Base-by-base conservation (phyloP, 371 early-diverging fungal species). In the Mucor lusitanicus region DNA sequence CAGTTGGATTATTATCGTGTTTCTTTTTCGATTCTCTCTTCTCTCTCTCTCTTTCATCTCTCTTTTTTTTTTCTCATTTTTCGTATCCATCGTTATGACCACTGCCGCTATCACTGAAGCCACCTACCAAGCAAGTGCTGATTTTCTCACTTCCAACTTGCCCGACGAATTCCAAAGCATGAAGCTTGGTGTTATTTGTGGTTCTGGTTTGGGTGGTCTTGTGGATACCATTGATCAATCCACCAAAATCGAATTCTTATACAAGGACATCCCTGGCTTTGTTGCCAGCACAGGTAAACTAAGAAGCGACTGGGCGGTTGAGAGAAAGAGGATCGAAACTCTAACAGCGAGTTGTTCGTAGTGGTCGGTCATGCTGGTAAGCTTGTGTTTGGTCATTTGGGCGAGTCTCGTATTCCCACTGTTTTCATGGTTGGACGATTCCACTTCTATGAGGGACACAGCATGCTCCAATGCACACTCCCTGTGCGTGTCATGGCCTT, bases 341-440 rank as follows among this genome's bases (percentile, higher is more conserved):
- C 17, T 13, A 40, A 40, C 0, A 17, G 13, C 40, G 40, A 40
- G 23, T 17, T 37, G 7, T 3, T 5, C 17, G 12, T 67, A 90
- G 96, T 94, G 35, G 85, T 78, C 39, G 97, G 98, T 21, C 98
- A 97, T 73, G 90, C 87, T 44, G 96, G 97, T 56, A 93, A 96
- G 76, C 88, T 97, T 37, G 96, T 94, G 2, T 95, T 96, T 82
- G 97, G 97, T 61, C 80, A 84, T 61, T 85, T 97, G 40, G 87
- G 91, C 8, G 89, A 90, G 53, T 85, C 88, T 58, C 75, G 82
- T 59, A 79, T 77, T 7, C 89, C 87, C 15, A 91, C 88, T 4
- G 90, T 94, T 33, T 92, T 91, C 70, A 93, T 94, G 95, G 91
- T 92, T 19, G 94, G 94, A 33, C 90, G 95, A 23, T 91, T 92